Evolutionary conservation across 805 yeast species (phyloP).

Genomic region (Kodamaea hsintzibuensis): DNA sequence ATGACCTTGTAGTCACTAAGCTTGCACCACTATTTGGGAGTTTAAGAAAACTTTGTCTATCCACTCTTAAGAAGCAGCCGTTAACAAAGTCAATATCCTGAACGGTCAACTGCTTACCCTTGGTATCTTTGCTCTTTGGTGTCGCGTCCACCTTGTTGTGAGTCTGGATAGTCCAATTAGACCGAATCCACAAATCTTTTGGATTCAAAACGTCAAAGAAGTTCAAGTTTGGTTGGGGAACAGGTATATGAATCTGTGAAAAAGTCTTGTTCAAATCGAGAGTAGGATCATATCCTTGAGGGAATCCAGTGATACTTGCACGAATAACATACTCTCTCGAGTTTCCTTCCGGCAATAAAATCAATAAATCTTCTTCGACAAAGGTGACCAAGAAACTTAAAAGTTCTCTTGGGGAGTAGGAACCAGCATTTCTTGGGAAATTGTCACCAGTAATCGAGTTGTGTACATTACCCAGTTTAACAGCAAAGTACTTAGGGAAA

Average conservation of each 20-base stretch:
- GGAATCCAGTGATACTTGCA: constrained; percentile 60
- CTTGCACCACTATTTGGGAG: constrained; percentile 36
- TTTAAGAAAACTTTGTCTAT: constrained; percentile 37
- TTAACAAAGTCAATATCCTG: constrained; percentile 37
- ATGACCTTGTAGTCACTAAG: constrained; percentile 40
- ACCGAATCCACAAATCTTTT: constrained; percentile 57
- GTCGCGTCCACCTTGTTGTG: constrained; percentile 39
- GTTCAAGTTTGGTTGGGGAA: constrained; percentile 72
- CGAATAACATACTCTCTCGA: constrained; percentile 61
- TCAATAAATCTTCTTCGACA: constrained; percentile 64
- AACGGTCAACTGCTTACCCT: constrained; percentile 17
- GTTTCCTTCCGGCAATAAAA: constrained; percentile 42
- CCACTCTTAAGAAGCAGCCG: constrained; percentile 34
- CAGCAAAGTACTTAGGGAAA: constrained; percentile 55
- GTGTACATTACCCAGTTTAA: constrained; percentile 19
- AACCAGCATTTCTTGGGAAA: constrained; percentile 14
- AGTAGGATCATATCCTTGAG: constrained; percentile 72
- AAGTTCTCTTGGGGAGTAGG: constrained; percentile 19
- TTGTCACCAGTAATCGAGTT: constrained; percentile 44
- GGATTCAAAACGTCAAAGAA: constrained; percentile 59
- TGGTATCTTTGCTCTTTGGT: constrained; percentile 35
- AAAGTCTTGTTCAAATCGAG: constrained; percentile 52
- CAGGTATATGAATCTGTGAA: constrained; percentile 66
- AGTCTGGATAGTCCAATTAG: constrained; percentile 71
- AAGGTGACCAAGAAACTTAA: constrained; percentile 29